phyloP scores from a whole-genome alignment of 805 yeast genomes.

The Priceomyces haplophilus region DNA sequence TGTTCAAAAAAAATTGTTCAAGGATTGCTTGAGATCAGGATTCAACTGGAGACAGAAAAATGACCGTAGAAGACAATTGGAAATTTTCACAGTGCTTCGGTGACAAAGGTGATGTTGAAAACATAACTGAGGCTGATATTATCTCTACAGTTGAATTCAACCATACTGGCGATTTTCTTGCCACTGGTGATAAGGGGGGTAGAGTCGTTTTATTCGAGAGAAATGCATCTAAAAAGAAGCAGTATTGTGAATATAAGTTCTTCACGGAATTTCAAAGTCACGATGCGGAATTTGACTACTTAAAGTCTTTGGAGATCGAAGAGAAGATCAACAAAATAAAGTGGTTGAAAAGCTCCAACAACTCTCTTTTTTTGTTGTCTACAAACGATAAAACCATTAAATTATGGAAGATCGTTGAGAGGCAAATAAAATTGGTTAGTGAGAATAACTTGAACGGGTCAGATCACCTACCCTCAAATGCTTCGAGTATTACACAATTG shows the following conservation, averaged over 20 bases:
- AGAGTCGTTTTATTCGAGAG: constrained; percentile 94
- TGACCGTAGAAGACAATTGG: constrained; percentile 45
- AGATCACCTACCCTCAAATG: constrained; percentile 17
- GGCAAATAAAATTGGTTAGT: constrained; percentile 84
- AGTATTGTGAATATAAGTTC: constrained; percentile 83
- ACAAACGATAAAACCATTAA: constrained; percentile 98
- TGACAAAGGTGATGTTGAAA: constrained; percentile 95
- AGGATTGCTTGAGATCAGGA: too few species aligned
- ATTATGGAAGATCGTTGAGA: constrained; percentile 93
- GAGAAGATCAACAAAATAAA: constrained; percentile 97
- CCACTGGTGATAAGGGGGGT: constrained; percentile 99
- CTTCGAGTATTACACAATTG: constrained; percentile 40
- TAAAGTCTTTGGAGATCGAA: constrained; percentile 93
- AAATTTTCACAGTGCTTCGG: constrained; percentile 98
- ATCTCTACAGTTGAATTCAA: constrained; percentile 97
- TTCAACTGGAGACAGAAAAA: not conserved
- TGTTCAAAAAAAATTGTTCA: too few species aligned
- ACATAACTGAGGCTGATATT: constrained; percentile 94
- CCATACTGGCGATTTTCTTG: constrained; percentile 88
- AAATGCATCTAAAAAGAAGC: constrained; percentile 63
- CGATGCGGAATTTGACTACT: constrained; percentile 97
- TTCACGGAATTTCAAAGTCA: constrained; percentile 97
- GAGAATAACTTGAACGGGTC: constrained; percentile 71
- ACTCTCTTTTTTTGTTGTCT: constrained; percentile 83
- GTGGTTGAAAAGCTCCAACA: constrained; percentile 88